Conservation (phyloP, 768 basidiomycete genomes). For the Saitozyma sp. region DNA sequence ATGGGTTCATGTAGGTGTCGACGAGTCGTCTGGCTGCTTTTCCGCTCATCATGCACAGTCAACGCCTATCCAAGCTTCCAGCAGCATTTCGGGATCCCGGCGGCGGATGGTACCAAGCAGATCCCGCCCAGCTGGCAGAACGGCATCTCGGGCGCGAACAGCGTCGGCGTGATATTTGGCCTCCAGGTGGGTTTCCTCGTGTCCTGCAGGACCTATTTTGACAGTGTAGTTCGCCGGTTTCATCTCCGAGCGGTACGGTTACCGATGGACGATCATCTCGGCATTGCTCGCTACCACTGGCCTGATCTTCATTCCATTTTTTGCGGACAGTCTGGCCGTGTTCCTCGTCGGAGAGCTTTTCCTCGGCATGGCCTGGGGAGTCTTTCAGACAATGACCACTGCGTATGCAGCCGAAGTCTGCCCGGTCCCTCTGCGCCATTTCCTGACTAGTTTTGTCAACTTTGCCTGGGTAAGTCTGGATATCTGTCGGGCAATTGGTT, state of each 20-base stretch:
- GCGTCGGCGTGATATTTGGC: too few relatives aligned
- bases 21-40: slow-evolving; percentile 12
- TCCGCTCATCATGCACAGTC: not conserved
- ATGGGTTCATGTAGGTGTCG: too few relatives aligned
- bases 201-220: not conserved
- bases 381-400: slow-evolving; percentile 50
- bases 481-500: not conserved
- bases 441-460: slow-evolving; percentile 37
- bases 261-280: slow-evolving; percentile 16
- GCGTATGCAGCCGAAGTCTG: too few relatives aligned
- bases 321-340: slow-evolving; percentile 15
- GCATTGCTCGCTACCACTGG: slow-evolving; percentile 16
- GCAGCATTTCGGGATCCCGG: slow-evolving; percentile 7
- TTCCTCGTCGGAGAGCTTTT: slow-evolving; percentile 8
- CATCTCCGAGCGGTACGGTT: slow-evolving; percentile 23
- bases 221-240: not conserved
- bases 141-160: slow-evolving; percentile 4
- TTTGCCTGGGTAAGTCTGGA: slow-evolving; percentile 46
- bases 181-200: too few relatives aligned
- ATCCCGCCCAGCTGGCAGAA: slow-evolving; percentile 4
- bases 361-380: slow-evolving; percentile 32
- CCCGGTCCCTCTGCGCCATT: slow-evolving; percentile 41
- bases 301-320: slow-evolving; percentile 28
- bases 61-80: slow-evolving; percentile 1
- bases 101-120: not conserved